These are phyloP conservation scores for Botryosphaeria dothidea DNA, from an alignment of 2,329 filamentous ascomycete species.

Conservation along the genomic window DNA sequence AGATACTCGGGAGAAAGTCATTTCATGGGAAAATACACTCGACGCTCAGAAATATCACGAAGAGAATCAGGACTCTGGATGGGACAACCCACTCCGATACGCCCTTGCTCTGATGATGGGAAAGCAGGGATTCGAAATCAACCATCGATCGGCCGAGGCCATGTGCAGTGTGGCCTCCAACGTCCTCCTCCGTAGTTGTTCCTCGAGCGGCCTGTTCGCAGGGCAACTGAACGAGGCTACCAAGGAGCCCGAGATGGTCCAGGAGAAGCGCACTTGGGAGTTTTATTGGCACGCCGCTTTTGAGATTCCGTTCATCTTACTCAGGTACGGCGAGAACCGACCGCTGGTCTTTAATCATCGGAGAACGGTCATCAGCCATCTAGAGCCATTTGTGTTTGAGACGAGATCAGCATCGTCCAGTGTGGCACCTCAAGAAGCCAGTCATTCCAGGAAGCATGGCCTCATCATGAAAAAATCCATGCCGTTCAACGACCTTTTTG, in stretches of 20 bases:
- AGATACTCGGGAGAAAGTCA: not conserved
- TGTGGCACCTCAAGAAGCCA: not conserved
- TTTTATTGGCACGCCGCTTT: constrained; percentile 18
- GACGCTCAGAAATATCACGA: not conserved
- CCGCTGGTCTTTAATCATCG: not conserved
- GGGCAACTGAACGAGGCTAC: constrained; percentile 1
- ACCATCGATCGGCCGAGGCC: not conserved
- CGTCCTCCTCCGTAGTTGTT: not conserved
- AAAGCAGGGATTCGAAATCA: not conserved
- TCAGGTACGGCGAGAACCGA: not conserved
- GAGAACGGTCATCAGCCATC: not conserved
- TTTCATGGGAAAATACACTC: not conserved
- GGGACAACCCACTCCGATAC: constrained; percentile 13
- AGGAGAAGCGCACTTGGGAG: not conserved
- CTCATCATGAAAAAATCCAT: constrained; percentile 7
- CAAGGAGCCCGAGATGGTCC: not conserved
- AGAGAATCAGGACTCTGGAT: constrained; percentile 7
- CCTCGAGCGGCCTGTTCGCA: not conserved
- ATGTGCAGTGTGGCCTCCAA: not conserved
- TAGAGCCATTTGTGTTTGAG: not conserved
- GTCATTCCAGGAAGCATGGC: not conserved
- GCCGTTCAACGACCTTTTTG: constrained; percentile 13
- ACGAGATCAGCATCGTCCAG: not conserved
- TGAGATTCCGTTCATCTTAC: constrained; percentile 19
- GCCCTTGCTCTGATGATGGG: constrained; percentile 3